A percentile compares a stretch with the other conserved stretches of the same genome.
These are phyloP conservation scores for Spergularia marina DNA, from an alignment of 148 eudicot species.

Conservation along the genomic window DNA sequence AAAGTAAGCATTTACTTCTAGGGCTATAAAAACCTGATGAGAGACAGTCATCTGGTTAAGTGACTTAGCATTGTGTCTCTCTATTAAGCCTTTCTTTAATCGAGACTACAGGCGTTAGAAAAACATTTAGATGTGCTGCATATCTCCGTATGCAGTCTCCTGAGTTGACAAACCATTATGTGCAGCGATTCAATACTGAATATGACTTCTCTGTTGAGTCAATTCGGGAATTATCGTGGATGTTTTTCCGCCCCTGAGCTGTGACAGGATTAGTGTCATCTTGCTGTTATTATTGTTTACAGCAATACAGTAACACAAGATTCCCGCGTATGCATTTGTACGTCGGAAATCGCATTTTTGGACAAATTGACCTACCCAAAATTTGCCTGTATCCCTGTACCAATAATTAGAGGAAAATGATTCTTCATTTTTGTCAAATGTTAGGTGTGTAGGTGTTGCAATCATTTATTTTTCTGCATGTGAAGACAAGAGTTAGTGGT, in stretches of 20 bases:
- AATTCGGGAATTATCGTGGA: neutral
- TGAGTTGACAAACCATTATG: neutral
- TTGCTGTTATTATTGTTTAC: neutral
- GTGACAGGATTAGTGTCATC: conserved; percentile 2
- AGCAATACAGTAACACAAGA: neutral
- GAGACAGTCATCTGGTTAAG: neutral
- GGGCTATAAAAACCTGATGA: neutral
- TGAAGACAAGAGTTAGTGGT: conserved; percentile 29
- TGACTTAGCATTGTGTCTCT: neutral
- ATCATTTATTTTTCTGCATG: conserved; percentile 16
- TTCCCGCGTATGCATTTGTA: neutral
- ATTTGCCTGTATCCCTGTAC: neutral
- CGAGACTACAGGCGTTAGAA: neutral
- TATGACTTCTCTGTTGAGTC: neutral
- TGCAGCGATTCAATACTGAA: neutral
- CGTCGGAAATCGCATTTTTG: conserved; percentile 5
- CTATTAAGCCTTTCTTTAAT: neutral
- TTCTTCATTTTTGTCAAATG: conserved; percentile 22
- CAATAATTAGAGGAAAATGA: conserved; percentile 18
- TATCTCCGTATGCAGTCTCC: neutral
- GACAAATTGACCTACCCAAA: conserved; percentile 16
- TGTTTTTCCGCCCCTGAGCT: neutral
- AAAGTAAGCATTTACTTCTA: neutral
- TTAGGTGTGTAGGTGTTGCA: conserved; percentile 24
- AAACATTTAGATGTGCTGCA: neutral